Evolutionary conservation across 768 basidiomycete species (phyloP).

Genomic region (Zangia roseola): DNA sequence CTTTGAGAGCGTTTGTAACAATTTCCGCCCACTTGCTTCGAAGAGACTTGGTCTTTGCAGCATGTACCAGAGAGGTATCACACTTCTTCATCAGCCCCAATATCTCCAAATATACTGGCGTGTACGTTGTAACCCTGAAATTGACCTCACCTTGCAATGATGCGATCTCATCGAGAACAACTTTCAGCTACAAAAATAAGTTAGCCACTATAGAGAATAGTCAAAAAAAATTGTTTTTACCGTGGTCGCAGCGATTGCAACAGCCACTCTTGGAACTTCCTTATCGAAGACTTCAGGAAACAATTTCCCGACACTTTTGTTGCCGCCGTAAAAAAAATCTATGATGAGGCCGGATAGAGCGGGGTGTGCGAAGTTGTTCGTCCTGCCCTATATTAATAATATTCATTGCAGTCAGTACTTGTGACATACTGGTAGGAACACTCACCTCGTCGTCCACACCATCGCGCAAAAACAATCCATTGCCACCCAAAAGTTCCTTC

Average conservation of each 20-base stretch:
- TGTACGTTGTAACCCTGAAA: not conserved
- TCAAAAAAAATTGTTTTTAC: not conserved
- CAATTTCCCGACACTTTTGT: not conserved
- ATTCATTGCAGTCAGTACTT: no score
- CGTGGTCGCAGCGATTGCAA: not conserved
- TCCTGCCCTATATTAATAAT: not conserved
- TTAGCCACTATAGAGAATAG: not conserved
- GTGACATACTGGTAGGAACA: no score
- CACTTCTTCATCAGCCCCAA: not conserved
- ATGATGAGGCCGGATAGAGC: not conserved
- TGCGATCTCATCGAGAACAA: not conserved
- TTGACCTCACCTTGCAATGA: not conserved
- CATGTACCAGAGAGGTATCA: not conserved
- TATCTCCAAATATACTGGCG: not conserved
- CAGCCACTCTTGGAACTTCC: not conserved
- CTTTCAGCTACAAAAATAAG: not conserved
- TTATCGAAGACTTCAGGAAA: not conserved
- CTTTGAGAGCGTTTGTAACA: no score
- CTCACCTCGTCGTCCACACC: not conserved
- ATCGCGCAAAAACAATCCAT: not conserved
- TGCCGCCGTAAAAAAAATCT: not conserved
- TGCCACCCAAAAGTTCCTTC: not conserved
- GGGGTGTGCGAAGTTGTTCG: not conserved
- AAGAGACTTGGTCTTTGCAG: not conserved
- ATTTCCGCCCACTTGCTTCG: not conserved